Evolutionary conservation across 139 green algal genomes (phyloP).

Genomic region (Tetraselmis chui): DNA sequence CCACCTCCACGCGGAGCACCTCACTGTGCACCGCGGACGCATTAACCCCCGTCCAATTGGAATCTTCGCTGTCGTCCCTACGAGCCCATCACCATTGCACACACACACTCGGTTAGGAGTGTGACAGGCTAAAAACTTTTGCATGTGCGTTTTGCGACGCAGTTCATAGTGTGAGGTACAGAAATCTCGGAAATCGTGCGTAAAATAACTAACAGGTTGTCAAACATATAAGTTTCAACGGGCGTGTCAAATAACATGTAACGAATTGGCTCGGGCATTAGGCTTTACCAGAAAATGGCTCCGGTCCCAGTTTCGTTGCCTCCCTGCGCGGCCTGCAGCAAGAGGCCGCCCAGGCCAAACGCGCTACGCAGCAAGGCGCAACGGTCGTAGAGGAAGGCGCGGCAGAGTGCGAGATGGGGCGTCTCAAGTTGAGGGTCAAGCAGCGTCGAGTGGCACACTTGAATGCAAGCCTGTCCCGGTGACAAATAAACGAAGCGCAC

Average conservation of each 20-base stretch:
- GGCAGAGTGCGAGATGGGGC: not conserved
- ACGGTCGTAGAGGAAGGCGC: not conserved
- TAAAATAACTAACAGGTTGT: too few species aligned
- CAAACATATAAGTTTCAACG: too few species aligned
- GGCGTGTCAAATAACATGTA: too few species aligned
- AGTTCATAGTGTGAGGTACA: not conserved
- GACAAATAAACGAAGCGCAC: not conserved
- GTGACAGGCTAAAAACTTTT: not conserved
- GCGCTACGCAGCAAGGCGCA: not conserved
- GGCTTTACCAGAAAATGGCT: not conserved
- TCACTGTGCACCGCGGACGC: not conserved
- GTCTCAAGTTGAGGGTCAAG: not conserved
- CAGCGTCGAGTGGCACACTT: not conserved
- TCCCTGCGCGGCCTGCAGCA: not conserved
- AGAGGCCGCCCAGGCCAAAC: not conserved
- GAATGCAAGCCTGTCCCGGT: not conserved
- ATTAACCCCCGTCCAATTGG: not conserved
- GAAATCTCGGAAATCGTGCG: too few species aligned
- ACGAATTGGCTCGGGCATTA: too few species aligned
- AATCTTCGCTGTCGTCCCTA: not conserved
- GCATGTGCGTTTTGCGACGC: not conserved
- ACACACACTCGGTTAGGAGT: not conserved
- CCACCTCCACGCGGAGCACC: not conserved
- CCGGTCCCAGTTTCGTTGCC: not conserved
- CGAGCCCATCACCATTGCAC: not conserved